Conservation (phyloP, 495 filamentous ascomycete genomes). For the Parathielavia appendiculata region DNA sequence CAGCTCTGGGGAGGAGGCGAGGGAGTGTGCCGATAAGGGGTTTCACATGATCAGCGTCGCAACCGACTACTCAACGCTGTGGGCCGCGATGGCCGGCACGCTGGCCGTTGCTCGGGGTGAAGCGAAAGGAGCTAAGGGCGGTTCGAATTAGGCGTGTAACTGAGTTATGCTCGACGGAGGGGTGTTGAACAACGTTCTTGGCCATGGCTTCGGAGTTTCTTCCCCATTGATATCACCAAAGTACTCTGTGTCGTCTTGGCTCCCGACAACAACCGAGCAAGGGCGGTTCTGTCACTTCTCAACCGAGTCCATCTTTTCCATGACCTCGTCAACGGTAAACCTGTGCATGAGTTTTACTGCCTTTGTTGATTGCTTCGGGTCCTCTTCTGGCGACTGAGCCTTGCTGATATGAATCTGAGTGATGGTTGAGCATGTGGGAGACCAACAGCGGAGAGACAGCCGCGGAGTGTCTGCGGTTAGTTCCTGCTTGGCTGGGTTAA, state of each 20-base stretch:
- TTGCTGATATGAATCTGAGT: conserved; percentile 62
- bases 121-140: conserved; percentile 23
- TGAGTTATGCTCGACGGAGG: neutral
- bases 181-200: neutral
- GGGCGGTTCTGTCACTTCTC: conserved; percentile 38
- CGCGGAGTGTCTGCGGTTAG: neutral
- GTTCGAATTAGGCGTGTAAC: conserved; percentile 24
- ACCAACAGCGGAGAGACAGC: too few species aligned
- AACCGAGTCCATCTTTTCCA: conserved; percentile 62
- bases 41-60: conserved; percentile 72
- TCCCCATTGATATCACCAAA: too few species aligned
- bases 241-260: neutral
- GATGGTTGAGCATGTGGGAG: neutral
- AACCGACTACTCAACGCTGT: conserved; percentile 55
- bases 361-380: conserved; percentile 50
- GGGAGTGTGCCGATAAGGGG: conserved; percentile 57
- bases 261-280: too few species aligned
- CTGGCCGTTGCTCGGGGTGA: conserved; percentile 45
- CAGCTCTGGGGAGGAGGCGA: conserved; percentile 59
- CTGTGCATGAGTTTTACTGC: conserved; percentile 80
- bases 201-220: neutral
- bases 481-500: neutral
- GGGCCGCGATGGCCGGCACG: conserved; percentile 39
- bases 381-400: conserved; percentile 42
- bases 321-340: conserved; percentile 64